Conservation (phyloP, 345 rosid species). For the Salix arbutifolia region DNA sequence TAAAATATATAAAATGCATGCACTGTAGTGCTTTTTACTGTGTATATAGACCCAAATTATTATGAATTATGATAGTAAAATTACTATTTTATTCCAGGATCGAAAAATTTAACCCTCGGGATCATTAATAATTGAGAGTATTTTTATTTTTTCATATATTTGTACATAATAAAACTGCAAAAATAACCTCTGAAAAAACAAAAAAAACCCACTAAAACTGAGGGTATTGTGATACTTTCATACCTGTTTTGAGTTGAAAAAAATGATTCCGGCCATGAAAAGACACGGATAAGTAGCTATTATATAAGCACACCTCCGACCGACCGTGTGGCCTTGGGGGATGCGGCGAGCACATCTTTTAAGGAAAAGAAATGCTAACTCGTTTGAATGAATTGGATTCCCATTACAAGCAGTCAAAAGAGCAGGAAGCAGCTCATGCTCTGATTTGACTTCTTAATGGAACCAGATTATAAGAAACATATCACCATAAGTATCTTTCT, state of each 20-base stretch:
- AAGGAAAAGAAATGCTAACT: conserved; percentile 14
- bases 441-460: conserved; percentile 18
- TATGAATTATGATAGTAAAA: no score
- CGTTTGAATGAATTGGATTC: conserved; percentile 25
- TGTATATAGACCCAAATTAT: fast-evolving
- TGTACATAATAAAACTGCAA: no score
- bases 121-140: fast-evolving
- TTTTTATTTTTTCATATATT: no score
- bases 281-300: background rate
- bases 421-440: background rate
- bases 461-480: background rate
- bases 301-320: background rate
- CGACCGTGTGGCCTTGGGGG: conserved; percentile 25
- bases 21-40: no score
- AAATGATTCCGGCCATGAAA: no score
- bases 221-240: fast-evolving
- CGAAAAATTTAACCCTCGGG: no score
- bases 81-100: no score
- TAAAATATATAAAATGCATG: no score
- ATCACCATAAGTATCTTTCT: background rate
- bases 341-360: conserved; percentile 27
- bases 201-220: no score
- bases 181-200: no score
- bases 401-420: conserved; percentile 27
- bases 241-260: no score